Base-by-base conservation (phyloP, 768 basidiomycete species). In the Hypholoma fasciculare region DNA sequence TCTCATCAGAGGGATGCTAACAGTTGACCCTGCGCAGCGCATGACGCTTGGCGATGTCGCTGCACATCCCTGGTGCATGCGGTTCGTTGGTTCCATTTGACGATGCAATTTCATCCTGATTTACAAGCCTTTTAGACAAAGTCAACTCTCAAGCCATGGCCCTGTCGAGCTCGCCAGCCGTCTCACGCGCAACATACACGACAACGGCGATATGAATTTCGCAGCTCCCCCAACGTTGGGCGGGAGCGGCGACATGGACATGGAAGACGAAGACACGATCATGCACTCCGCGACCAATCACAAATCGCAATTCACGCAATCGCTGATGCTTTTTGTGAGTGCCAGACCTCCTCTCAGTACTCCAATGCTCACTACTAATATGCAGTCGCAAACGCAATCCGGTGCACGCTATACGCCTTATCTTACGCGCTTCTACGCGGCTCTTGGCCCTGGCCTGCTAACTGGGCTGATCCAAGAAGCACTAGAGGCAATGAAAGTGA, bases 351-450 rank as follows among this genome's bases (percentile, higher is more conserved):
- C 30, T 7, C 30, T 34, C 2, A 34, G 9, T 34, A 34, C 9
- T 34, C 23, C 2, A 1, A 3, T 38, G 42, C 50, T 9, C 39
- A 30, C 7, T 40, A 37, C 27, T 46, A 26, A 42, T 52, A 23
- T 48, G 3, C 64, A 95, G 93, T 90, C 92, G 0, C 90, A 95
- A 80, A 93, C 92, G 0, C 90, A 92, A 74, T 73, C 75, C 1
- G 92, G 92, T 3, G 78, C 75, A 26, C 82, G 86, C 11, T 92
- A 93, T 64, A 86, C 78, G 1, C 89, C 91, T 0, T 82, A 87
- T 57, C 79, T 93, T 16, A 94, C 93, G 0, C 87, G 92, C 0
- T 94, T 95, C 78, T 94, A 92, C 69, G 81, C 88, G 0, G 70
- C 79, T 0, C 68, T 87, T 3, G 75, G 77, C 0, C 89, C 89